Conservation (phyloP, 352 stramenopile species). For the Pythium aphanidermatum region DNA sequence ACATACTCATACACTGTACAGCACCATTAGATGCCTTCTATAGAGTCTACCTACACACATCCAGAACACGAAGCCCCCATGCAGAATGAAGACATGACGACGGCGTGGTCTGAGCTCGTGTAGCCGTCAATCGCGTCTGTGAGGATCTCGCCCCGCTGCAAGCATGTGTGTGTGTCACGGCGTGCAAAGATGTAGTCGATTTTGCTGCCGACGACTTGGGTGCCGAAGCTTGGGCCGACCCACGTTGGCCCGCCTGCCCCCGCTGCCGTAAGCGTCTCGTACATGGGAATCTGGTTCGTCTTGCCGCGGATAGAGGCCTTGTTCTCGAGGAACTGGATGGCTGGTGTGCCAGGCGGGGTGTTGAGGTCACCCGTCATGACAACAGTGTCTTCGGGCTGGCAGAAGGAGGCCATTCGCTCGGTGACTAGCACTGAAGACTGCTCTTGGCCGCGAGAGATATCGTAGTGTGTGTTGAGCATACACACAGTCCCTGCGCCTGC, state of each 20-base stretch:
- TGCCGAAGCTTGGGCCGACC: slow-evolving; percentile 51
- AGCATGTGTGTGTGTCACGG: slow-evolving; percentile 34
- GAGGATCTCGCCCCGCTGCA: slow-evolving; percentile 37
- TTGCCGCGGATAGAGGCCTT: slow-evolving; percentile 19
- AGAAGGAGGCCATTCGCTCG: slow-evolving; percentile 32
- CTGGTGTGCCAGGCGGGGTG: slow-evolving; percentile 20
- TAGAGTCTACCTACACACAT: too few species aligned
- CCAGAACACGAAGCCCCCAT: too few species aligned
- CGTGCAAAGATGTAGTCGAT: slow-evolving; percentile 70
- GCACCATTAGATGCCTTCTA: too few species aligned
- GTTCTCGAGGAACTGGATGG: slow-evolving; percentile 43
- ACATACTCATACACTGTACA: too few species aligned
- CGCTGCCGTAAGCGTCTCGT: slow-evolving; percentile 47
- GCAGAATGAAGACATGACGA: slow-evolving; percentile 43
- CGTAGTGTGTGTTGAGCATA: slow-evolving; percentile 77
- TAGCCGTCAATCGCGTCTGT: slow-evolving; percentile 32
- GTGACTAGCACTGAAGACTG: slow-evolving; percentile 54
- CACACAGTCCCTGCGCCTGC: slow-evolving; percentile 28
- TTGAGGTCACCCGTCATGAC: slow-evolving; percentile 73
- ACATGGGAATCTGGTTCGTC: slow-evolving; percentile 42
- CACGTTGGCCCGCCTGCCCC: slow-evolving; percentile 40
- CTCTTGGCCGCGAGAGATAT: slow-evolving; percentile 46
- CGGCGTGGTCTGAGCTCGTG: slow-evolving; percentile 49
- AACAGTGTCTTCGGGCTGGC: slow-evolving; percentile 37
- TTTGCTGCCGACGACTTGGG: slow-evolving; percentile 26